Conservation (phyloP, 345 rosid species). For the Lumnitzera littorea region DNA sequence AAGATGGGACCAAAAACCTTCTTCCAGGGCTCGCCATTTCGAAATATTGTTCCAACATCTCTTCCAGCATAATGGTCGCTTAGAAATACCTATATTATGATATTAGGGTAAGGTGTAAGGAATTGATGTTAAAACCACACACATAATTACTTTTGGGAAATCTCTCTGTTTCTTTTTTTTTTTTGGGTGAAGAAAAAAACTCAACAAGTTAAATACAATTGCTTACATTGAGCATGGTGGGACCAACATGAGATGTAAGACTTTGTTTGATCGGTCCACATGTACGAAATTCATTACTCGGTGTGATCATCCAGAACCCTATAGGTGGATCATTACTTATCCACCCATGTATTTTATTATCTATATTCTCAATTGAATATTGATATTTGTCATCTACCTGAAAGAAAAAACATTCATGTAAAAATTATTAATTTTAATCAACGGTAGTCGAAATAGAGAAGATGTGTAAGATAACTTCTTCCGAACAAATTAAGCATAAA, state of each 20-base stretch:
- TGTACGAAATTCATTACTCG: slow-evolving; percentile 22
- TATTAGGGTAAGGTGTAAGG: not conserved
- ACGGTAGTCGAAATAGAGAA: too few relatives aligned
- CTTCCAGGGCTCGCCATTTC: slow-evolving; percentile 31
- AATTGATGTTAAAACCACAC: not conserved
- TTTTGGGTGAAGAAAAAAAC: too few relatives aligned
- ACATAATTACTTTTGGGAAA: too few relatives aligned
- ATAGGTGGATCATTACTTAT: slow-evolving; percentile 19
- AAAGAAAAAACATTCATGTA: too few relatives aligned
- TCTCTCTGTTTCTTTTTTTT: too few relatives aligned
- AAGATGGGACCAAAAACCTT: slow-evolving; percentile 35
- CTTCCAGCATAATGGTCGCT: slow-evolving; percentile 31
- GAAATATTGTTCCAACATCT: slow-evolving; percentile 10
- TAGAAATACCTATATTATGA: slow-evolving; percentile 22
- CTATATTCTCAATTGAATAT: slow-evolving; percentile 24
- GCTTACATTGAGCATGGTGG: slow-evolving; percentile 26
- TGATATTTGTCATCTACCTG: slow-evolving; percentile 44
- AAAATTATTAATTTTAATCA: too few relatives aligned
- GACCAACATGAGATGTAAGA: slow-evolving; percentile 22
- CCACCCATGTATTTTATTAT: slow-evolving; percentile 35
- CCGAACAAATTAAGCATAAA: too few relatives aligned
- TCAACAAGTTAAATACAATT: not conserved
- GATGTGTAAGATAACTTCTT: too few relatives aligned
- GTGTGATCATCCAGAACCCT: slow-evolving; percentile 38
- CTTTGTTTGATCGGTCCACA: slow-evolving; percentile 36